These are phyloP conservation scores for Saksenaea vasiformis DNA, from an alignment of 371 early-diverging fungal species.

Conservation along the genomic window DNA sequence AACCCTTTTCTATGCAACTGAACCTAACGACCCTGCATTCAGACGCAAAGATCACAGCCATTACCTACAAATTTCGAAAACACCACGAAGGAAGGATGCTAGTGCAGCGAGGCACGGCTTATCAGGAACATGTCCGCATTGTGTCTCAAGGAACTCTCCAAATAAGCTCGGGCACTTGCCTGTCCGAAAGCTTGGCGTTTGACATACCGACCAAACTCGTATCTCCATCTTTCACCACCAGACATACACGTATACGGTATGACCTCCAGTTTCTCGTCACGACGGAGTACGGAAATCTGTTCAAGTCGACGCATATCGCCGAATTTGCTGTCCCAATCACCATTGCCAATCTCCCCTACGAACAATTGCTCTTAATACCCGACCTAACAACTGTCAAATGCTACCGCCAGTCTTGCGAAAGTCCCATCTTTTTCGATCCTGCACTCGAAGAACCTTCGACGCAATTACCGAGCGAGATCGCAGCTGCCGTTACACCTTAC, in stretches of 20 bases:
- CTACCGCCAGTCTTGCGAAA: conserved; percentile 24
- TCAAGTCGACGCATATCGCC: conserved; percentile 27
- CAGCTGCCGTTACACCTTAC: conserved; percentile 25
- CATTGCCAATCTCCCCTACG: conserved; percentile 39
- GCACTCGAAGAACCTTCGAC: conserved; percentile 32
- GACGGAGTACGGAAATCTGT: conserved; percentile 30
- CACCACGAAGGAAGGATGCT: conserved; percentile 46
- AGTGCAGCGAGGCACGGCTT: conserved; percentile 38
- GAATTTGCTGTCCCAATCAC: conserved; percentile 38
- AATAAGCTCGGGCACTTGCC: conserved; percentile 9
- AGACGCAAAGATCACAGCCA: conserved; percentile 25
- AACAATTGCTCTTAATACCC: conserved; percentile 34
- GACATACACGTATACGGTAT: conserved; percentile 46
- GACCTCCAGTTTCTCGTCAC: conserved; percentile 35
- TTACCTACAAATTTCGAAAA: conserved; percentile 36
- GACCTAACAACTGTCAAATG: conserved; percentile 28
- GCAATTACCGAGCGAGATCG: conserved; percentile 23
- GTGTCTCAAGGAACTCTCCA: conserved; percentile 16
- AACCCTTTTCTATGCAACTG: conserved; percentile 34
- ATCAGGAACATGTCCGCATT: conserved; percentile 12
- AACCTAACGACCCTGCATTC: conserved; percentile 32
- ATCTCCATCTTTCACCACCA: conserved; percentile 44
- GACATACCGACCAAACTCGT: conserved; percentile 46
- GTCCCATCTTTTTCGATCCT: conserved; percentile 38
- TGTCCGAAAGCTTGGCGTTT: conserved; percentile 29